Percentiles rank a stretch among this genome's conserved stretches.
Conservation (phyloP, 495 filamentous ascomycete genomes). For the Monascus purpureus region DNA sequence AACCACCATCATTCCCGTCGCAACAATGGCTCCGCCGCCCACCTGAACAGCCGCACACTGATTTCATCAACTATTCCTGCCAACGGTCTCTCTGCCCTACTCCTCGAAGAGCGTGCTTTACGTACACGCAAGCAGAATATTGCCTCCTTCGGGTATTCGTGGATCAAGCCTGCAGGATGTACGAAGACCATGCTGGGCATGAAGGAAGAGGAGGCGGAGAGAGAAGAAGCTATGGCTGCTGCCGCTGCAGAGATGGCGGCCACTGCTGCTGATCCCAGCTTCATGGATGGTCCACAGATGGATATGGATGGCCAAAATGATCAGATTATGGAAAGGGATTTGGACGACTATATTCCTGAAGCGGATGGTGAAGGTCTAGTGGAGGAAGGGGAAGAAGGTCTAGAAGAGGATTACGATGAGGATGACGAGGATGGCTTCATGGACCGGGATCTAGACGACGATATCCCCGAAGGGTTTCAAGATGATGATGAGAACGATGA, state of each 20-base stretch:
- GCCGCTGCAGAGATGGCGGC: conserved; percentile 53
- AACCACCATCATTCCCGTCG: conserved; percentile 12
- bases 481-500: conserved; percentile 19
- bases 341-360: conserved; percentile 36
- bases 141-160: conserved; percentile 57
- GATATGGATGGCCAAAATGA: conserved; percentile 18
- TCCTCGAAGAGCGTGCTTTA: conserved; percentile 52
- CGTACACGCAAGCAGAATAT: conserved; percentile 57
- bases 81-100: conserved; percentile 42
- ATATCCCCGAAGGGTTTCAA: conserved; percentile 33
- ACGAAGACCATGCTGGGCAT: conserved; percentile 63
- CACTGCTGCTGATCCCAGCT: conserved; percentile 39
- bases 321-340: conserved; percentile 29
- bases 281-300: conserved; percentile 12
- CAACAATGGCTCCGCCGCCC: conserved; percentile 13
- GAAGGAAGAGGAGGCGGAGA: conserved; percentile 65
- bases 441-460: conserved; percentile 37
- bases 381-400: conserved; percentile 28
- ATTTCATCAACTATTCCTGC: conserved; percentile 14
- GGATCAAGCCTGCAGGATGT: conserved; percentile 68
- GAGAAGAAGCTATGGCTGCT: conserved; percentile 62
- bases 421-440: conserved; percentile 27
- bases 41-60: conserved; percentile 12
- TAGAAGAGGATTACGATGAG: conserved; percentile 21
- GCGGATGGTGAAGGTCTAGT: conserved; percentile 23